phyloP scores from a whole-genome alignment of 2,329 filamentous ascomycete species.

The Verticillium alfalfae region DNA sequence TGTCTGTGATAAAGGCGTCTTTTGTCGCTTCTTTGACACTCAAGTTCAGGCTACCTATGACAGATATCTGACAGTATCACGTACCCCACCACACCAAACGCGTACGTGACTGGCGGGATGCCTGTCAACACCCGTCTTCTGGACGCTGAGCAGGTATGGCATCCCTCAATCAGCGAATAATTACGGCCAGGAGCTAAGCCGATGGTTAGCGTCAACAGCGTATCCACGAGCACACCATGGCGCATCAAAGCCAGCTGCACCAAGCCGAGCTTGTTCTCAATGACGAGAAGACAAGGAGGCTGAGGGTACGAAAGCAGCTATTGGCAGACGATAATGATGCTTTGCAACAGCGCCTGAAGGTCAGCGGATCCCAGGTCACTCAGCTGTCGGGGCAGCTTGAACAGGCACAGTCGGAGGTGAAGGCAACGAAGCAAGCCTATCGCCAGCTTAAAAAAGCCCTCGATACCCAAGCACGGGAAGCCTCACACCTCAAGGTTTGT shows the following conservation, averaged over 20 bases:
- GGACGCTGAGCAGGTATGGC: slow-evolving; percentile 8
- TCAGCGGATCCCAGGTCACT: slow-evolving; percentile 56
- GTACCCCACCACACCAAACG: neutral
- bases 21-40: neutral
- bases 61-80: neutral
- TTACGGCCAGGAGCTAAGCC: neutral
- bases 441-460: slow-evolving; percentile 40
- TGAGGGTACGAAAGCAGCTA: slow-evolving; percentile 65
- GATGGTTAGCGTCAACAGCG: slow-evolving; percentile 34
- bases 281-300: slow-evolving; percentile 67
- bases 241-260: slow-evolving; percentile 61
- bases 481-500: slow-evolving; percentile 41
- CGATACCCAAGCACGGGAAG: slow-evolving; percentile 41
- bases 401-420: slow-evolving; percentile 33
- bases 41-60: neutral
- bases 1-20: no score
- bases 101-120: neutral
- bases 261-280: slow-evolving; percentile 64
- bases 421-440: slow-evolving; percentile 33
- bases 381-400: slow-evolving; percentile 33
- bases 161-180: neutral
- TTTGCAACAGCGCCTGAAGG: slow-evolving; percentile 56
- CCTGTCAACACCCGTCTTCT: neutral
- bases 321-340: slow-evolving; percentile 69
- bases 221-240: slow-evolving; percentile 59